These are phyloP conservation scores for Sutorius australiensis DNA, from an alignment of 768 basidiomycete genomes.

Conservation along the genomic window DNA sequence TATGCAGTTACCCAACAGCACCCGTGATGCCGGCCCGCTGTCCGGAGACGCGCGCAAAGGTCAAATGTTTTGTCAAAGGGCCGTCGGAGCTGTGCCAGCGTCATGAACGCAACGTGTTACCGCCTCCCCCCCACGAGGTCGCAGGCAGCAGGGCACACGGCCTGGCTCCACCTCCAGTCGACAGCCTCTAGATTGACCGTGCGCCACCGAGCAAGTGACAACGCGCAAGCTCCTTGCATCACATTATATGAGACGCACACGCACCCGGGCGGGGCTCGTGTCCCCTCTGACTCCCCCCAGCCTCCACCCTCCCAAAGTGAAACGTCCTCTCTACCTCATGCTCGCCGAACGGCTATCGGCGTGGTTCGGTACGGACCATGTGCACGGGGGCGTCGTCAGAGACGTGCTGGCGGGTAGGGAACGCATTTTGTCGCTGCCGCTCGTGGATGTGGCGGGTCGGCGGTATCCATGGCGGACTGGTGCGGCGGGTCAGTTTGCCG, in stretches of 20 bases:
- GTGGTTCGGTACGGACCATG: conserved; percentile 11
- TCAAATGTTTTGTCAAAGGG: neutral
- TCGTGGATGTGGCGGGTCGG: conserved; percentile 37
- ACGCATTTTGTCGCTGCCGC: conserved; percentile 43
- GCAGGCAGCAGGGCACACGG: conserved; percentile 4
- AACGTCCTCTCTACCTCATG: conserved; percentile 3
- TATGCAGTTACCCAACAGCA: neutral
- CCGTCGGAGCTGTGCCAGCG: conserved; percentile 4
- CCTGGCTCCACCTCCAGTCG: neutral
- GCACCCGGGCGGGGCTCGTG: neutral
- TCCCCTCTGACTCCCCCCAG: neutral
- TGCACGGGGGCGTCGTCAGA: conserved; percentile 4
- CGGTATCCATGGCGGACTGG: conserved; percentile 38
- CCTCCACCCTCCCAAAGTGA: neutral
- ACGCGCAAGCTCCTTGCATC: neutral
- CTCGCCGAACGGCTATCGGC: conserved; percentile 10
- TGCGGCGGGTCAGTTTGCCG: conserved; percentile 60
- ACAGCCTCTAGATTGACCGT: neutral
- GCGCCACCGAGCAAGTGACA: conserved; percentile 3
- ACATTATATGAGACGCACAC: conserved; percentile 13
- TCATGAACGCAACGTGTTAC: conserved; percentile 17
- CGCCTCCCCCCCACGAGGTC: conserved; percentile 10
- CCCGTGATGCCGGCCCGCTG: neutral
- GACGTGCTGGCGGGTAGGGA: conserved; percentile 34
- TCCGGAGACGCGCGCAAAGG: neutral